Percentiles rank a stretch among this genome's conserved stretches.
Evolutionary conservation across 2,329 filamentous ascomycete species (phyloP).

Genomic region (Verticillium longisporum): DNA sequence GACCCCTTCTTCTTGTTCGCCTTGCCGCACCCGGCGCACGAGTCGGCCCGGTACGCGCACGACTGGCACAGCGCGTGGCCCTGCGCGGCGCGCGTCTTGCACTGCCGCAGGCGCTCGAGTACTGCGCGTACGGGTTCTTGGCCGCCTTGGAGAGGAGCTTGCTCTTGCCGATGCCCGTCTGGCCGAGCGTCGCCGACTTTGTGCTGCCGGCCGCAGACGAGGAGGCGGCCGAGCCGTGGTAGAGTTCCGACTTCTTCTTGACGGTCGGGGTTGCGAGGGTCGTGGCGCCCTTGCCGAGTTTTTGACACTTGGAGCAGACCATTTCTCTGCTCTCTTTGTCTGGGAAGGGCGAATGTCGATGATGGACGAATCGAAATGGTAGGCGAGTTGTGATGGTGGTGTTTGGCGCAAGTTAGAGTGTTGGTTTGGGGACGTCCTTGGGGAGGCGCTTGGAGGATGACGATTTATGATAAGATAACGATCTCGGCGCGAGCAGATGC

Average conservation of each 20-base stretch:
- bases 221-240: constrained; percentile 51
- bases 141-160: constrained; percentile 58
- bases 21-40: constrained; percentile 59
- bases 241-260: constrained; percentile 62
- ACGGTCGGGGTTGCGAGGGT: constrained; percentile 55
- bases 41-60: constrained; percentile 56
- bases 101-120: constrained; percentile 54
- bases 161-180: constrained; percentile 56
- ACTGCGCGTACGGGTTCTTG: constrained; percentile 60
- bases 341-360: not conserved
- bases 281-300: constrained; percentile 50
- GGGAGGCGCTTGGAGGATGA: not conserved
- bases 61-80: constrained; percentile 54
- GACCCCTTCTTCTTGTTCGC: constrained; percentile 40
- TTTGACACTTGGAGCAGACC: constrained; percentile 61
- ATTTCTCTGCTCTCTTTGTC: constrained; percentile 23
- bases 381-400: not conserved
- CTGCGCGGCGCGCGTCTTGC: constrained; percentile 57
- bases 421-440: not conserved
- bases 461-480: not conserved
- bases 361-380: not conserved
- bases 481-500: not conserved
- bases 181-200: constrained; percentile 47
- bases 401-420: not conserved
- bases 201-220: constrained; percentile 19